These are phyloP conservation scores for Zea luxurians DNA, from an alignment of 176 grass and related monocot genomes.

Conservation along the genomic window DNA sequence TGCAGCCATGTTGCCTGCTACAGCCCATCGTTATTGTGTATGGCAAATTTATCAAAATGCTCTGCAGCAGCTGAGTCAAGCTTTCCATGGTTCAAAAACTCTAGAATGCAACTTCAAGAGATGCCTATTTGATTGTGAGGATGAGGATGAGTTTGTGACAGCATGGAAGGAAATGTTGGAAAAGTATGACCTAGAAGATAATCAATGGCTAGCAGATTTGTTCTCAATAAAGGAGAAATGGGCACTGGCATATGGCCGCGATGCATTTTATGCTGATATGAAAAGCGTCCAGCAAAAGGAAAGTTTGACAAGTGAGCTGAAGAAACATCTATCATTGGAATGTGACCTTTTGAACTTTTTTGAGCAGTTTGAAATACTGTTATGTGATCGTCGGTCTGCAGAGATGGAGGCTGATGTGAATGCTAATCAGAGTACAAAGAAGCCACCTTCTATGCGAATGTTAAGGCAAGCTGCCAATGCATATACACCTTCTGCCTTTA, in stretches of 20 bases:
- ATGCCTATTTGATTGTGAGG: conserved; percentile 87
- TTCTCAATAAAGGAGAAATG: conserved; percentile 82
- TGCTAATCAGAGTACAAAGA: conserved; percentile 63
- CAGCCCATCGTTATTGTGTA: conserved; percentile 72
- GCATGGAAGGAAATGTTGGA: conserved; percentile 78
- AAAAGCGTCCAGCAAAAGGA: conserved; percentile 86
- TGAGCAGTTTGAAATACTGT: conserved; percentile 68
- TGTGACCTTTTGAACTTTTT: conserved; percentile 71
- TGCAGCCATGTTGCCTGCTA: conserved; percentile 49
- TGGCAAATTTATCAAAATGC: conserved; percentile 94
- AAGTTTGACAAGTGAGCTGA: conserved; percentile 61
- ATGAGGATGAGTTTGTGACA: conserved; percentile 71
- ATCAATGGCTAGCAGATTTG: conserved; percentile 72
- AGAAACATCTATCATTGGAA: conserved; percentile 61
- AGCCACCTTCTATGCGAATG: conserved; percentile 84
- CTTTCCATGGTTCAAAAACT: conserved; percentile 89
- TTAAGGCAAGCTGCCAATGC: conserved; percentile 79
- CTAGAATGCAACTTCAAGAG: conserved; percentile 72
- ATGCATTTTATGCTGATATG: conserved; percentile 85
- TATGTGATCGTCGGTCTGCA: conserved; percentile 56
- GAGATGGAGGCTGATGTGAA: conserved; percentile 72
- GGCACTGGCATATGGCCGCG: conserved; percentile 69
- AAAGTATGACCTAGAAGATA: conserved; percentile 83
- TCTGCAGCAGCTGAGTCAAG: conserved; percentile 72
- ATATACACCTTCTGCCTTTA: conserved; percentile 85